phyloP scores from a whole-genome alignment of 495 filamentous ascomycete genomes.

The Tuber melanosporum region DNA sequence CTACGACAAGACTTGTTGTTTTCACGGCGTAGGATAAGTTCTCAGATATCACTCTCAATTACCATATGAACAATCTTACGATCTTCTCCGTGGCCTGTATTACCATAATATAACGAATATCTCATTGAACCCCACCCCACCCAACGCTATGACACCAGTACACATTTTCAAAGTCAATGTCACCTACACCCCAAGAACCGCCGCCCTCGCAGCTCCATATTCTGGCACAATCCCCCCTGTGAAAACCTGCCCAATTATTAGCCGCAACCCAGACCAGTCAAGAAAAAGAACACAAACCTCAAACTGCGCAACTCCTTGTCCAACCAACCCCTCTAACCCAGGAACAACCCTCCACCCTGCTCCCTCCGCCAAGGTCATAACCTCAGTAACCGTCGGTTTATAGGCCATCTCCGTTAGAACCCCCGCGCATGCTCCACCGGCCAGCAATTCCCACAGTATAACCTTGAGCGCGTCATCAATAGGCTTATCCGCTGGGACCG shows the following conservation, averaged over 20 bases:
- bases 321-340: conserved; percentile 82
- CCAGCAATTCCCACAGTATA: conserved; percentile 59
- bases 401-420: conserved; percentile 96
- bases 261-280: not conserved
- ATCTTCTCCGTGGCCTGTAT: not conserved
- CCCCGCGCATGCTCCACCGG: conserved; percentile 47
- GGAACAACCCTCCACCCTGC: conserved; percentile 80
- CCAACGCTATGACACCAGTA: not conserved
- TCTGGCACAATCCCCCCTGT: conserved; percentile 38
- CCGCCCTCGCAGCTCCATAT: conserved; percentile 31
- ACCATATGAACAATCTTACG: not conserved
- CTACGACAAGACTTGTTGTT: not conserved
- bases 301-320: conserved; percentile 51
- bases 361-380: conserved; percentile 78
- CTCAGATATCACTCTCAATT: not conserved
- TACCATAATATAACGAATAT: not conserved
- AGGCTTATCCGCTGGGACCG: conserved; percentile 81
- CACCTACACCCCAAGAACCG: conserved; percentile 26
- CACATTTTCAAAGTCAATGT: not conserved
- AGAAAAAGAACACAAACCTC: conserved; percentile 23
- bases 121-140: not conserved
- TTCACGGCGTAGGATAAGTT: not conserved
- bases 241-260: conserved; percentile 26
- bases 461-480: conserved; percentile 67
- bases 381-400: conserved; percentile 69